These are phyloP conservation scores for Daedaleopsis sinensis DNA, from an alignment of 768 basidiomycete genomes.

Conservation along the genomic window DNA sequence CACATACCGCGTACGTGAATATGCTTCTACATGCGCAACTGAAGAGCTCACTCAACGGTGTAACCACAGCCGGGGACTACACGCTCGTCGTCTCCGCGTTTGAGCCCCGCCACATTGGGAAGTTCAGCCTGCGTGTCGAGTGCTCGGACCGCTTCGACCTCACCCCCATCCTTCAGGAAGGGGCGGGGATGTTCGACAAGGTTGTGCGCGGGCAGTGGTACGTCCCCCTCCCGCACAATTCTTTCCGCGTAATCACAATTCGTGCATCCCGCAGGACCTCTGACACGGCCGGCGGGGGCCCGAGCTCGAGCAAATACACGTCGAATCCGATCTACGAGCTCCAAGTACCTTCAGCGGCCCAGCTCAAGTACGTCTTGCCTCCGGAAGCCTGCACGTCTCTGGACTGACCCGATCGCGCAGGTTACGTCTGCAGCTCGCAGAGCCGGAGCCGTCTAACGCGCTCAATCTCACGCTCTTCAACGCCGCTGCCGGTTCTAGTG, in stretches of 20 bases:
- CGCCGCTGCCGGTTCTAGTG: slow-evolving; percentile 28
- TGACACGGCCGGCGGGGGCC: slow-evolving; percentile 67
- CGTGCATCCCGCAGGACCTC: slow-evolving; percentile 46
- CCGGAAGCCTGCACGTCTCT: background rate
- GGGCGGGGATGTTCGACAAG: slow-evolving; percentile 87
- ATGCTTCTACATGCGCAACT: background rate
- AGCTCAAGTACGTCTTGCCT: slow-evolving; percentile 54
- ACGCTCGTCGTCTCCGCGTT: slow-evolving; percentile 87
- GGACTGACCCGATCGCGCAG: slow-evolving; percentile 37
- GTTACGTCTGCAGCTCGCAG: slow-evolving; percentile 66
- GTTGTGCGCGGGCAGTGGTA: slow-evolving; percentile 75
- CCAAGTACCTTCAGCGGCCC: slow-evolving; percentile 50
- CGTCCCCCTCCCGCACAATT: slow-evolving; percentile 23
- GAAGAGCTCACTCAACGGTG: too few species aligned
- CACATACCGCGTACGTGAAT: slow-evolving; percentile 53
- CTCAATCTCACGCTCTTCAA: slow-evolving; percentile 66
- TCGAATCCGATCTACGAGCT: slow-evolving; percentile 74
- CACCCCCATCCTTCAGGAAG: slow-evolving; percentile 75
- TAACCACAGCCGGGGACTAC: slow-evolving; percentile 68
- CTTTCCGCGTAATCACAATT: background rate
- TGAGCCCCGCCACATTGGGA: slow-evolving; percentile 66
- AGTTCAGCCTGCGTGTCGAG: slow-evolving; percentile 66
- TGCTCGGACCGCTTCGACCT: slow-evolving; percentile 65
- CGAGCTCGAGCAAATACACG: slow-evolving; percentile 63
- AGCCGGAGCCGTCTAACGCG: slow-evolving; percentile 44